A percentile compares a stretch with the other conserved stretches of the same genome.
Evolutionary conservation across 2,329 filamentous ascomycete species (phyloP).

Genomic region (Lachnellula arida): DNA sequence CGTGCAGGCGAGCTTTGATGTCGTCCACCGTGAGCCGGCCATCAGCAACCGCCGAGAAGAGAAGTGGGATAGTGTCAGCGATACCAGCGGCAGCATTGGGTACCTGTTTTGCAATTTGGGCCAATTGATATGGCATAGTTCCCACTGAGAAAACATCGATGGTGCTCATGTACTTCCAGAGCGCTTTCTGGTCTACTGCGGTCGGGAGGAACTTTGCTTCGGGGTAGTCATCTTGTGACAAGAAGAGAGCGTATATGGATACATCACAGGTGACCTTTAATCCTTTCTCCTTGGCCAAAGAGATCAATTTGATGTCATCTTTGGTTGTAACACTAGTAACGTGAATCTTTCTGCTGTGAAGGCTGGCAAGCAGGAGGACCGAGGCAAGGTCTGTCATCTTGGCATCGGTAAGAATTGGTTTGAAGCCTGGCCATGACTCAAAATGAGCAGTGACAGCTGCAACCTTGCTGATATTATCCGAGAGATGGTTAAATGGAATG

Average conservation of each 20-base stretch:
- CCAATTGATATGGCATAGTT: conserved; percentile 72
- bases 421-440: conserved; percentile 69
- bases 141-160: conserved; percentile 79
- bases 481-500: conserved; percentile 74
- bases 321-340: conserved; percentile 77
- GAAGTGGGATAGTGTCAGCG: conserved; percentile 66
- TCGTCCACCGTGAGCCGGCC: conserved; percentile 70
- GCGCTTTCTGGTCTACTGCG: conserved; percentile 61
- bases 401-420: conserved; percentile 77
- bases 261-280: conserved; percentile 79
- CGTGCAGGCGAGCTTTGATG: conserved; percentile 64
- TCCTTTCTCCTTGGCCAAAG: conserved; percentile 76
- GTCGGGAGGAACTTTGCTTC: conserved; percentile 63
- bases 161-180: conserved; percentile 68
- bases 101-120: conserved; percentile 48
- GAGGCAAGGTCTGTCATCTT: conserved; percentile 79
- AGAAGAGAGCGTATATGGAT: conserved; percentile 73
- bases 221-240: conserved; percentile 66
- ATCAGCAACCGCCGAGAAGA: conserved; percentile 71
- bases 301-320: conserved; percentile 73
- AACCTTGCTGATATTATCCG: conserved; percentile 80
- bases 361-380: conserved; percentile 69
- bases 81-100: conserved; percentile 62
- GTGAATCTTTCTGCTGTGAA: conserved; percentile 74
- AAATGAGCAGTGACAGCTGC: conserved; percentile 76